Conservation (phyloP, 2,329 filamentous ascomycete species). For the Exophiala viscosa region DNA sequence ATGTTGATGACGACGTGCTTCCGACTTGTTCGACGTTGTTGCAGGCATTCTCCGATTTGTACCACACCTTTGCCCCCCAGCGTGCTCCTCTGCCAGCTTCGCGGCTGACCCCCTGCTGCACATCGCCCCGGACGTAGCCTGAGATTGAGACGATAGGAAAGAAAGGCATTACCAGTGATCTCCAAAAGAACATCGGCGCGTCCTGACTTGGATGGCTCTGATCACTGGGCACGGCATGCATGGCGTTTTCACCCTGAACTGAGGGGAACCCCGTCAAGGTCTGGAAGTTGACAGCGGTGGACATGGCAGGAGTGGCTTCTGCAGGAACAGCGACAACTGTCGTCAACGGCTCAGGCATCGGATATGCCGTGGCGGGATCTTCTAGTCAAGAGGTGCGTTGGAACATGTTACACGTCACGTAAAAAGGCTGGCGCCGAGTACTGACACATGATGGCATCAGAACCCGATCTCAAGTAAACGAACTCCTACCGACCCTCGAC, state of each 20-base stretch:
- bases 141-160: neutral
- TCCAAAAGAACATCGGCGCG: neutral
- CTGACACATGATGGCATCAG: slow-evolving; percentile 18
- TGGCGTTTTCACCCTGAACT: slow-evolving; percentile 22
- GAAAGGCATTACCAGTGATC: neutral
- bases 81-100: slow-evolving; percentile 17
- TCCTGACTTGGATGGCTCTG: slow-evolving; percentile 5
- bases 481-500: slow-evolving; percentile 14
- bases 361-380: slow-evolving; percentile 12
- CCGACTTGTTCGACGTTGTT: no score
- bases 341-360: slow-evolving; percentile 10
- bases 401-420: neutral
- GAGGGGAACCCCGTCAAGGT: slow-evolving; percentile 12
- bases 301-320: slow-evolving; percentile 19
- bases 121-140: neutral
- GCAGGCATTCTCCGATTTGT: neutral
- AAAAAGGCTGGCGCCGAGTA: neutral
- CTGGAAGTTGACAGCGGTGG: slow-evolving; percentile 1
- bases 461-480: slow-evolving; percentile 17
- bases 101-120: slow-evolving; percentile 9
- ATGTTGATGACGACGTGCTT: no score
- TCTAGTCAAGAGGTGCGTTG: slow-evolving; percentile 22
- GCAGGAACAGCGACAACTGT: slow-evolving; percentile 14
- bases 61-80: slow-evolving; percentile 5
- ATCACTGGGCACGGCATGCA: slow-evolving; percentile 6